Percentiles rank a stretch among this genome's conserved stretches.
Evolutionary conservation across 352 stramenopile species (phyloP).

Genomic region (Pythium sukuiense): DNA sequence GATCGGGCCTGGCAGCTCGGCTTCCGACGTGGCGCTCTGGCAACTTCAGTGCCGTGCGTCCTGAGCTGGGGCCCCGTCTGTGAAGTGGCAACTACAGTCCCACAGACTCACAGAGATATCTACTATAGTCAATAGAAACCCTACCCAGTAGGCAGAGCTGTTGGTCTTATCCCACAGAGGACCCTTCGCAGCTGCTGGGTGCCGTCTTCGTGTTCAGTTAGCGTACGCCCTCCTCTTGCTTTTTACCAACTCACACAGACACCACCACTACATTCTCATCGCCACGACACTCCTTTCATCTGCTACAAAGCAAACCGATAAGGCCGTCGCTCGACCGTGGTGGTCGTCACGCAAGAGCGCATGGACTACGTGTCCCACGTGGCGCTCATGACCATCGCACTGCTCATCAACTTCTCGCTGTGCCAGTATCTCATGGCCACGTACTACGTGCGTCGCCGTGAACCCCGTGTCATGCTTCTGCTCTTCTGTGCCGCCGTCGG

Average conservation of each 20-base stretch:
- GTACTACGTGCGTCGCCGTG: constrained; percentile 8
- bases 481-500: constrained; percentile 11
- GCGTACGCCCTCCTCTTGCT: too few relatives aligned
- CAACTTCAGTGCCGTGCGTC: not conserved
- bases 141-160: too few relatives aligned
- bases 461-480: constrained; percentile 6
- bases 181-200: too few relatives aligned
- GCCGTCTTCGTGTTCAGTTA: not conserved
- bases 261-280: too few relatives aligned
- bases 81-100: not conserved
- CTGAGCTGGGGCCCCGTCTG: not conserved
- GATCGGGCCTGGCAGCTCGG: not conserved
- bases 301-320: too few relatives aligned
- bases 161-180: too few relatives aligned
- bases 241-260: too few relatives aligned
- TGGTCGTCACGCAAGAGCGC: constrained; percentile 5
- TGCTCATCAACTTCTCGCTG: constrained; percentile 28
- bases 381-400: constrained; percentile 5
- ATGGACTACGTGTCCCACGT: constrained; percentile 9
- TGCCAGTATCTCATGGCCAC: constrained; percentile 20
- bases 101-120: too few relatives aligned
- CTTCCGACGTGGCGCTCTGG: not conserved
- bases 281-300: too few relatives aligned
- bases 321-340: not conserved
- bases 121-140: too few relatives aligned